Base-by-base conservation (phyloP, 2,329 filamentous ascomycete genomes). In the Calonectria pseudoturangicola region DNA sequence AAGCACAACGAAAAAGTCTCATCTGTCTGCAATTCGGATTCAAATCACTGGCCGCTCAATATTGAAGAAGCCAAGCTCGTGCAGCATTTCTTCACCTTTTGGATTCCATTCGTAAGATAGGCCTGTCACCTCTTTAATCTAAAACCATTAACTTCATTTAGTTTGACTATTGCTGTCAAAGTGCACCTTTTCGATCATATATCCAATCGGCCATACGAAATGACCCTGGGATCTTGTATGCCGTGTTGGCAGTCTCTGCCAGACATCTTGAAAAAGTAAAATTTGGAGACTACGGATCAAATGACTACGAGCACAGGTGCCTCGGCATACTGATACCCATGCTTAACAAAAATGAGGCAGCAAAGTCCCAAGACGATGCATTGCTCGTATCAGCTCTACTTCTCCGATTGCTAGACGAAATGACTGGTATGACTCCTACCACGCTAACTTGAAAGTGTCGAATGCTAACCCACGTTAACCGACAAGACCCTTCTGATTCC, bases 301-400 rank as follows among this genome's bases (percentile, higher is more conserved):
- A 69, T 7, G 56, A 69, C 3, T 69, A 64, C 16, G 66, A 69
- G 33, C 43, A 47, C 33, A 27, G 21, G 30, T 69, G 66, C 39
- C 56, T 69, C 3, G 33, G 36, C 4, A 43, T 69, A 7, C 25
- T 69, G n/a, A 69, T 69, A 15, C 66, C 54, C n/a, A 28, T 39
- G n/a, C 33, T 69, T 8, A 58, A 41, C 33, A 15, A 41, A 15
- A 69, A 64, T 36, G 56, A 56, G 15, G 21, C 56, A 10, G 8
- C 33, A 13, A 15, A 63, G 5, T 25, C 66, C 3, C 33, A 39
- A 10, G 28, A 69, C 8, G 66, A 69, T 18, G 12, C 48, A 9
- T 9, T 69, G 15, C 33, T 69, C 18, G 56, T 39, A 2, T 69
- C 66, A 7, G 66, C 56, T 36, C 25, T 69, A 33, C 43, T 69